Percentiles rank a stretch among this genome's conserved stretches.
Conservation (phyloP, 805 yeast genomes). For the Ogataea naganishii region DNA sequence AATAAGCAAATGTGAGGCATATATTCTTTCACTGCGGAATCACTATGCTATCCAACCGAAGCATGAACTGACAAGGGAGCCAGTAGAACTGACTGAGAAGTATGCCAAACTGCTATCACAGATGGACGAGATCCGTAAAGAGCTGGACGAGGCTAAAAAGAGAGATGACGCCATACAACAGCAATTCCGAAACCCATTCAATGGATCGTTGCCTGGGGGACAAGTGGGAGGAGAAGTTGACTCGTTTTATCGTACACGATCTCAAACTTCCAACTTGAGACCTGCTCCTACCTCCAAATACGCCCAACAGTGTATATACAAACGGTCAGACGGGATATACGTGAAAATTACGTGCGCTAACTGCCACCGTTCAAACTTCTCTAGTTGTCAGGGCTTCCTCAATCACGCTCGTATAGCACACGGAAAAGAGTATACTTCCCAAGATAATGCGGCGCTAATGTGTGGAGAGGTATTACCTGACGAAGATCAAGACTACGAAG, state of each 20-base stretch:
- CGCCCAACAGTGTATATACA: constrained; percentile 42
- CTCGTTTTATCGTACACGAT: constrained; percentile 35
- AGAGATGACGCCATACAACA: constrained; percentile 1
- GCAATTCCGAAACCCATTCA: background rate
- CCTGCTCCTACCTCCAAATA: constrained; percentile 33
- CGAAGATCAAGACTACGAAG: constrained; percentile 50
- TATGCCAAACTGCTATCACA: constrained; percentile 24
- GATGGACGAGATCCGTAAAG: constrained; percentile 11
- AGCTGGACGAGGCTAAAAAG: background rate
- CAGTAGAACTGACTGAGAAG: constrained; percentile 34
- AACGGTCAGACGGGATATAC: constrained; percentile 61
- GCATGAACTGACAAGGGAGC: constrained; percentile 31
- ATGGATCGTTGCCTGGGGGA: background rate
- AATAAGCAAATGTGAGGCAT: constrained; percentile 48
- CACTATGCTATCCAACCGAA: constrained; percentile 33
- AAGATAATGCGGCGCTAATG: constrained; percentile 63
- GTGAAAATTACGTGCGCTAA: constrained; percentile 61
- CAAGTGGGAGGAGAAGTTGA: constrained; percentile 2
- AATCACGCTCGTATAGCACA: constrained; percentile 74
- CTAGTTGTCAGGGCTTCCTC: constrained; percentile 73
- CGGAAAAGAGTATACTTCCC: constrained; percentile 58
- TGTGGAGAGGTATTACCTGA: constrained; percentile 52
- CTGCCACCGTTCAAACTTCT: constrained; percentile 62
- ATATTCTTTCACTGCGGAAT: constrained; percentile 42
- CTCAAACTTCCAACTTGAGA: constrained; percentile 41